phyloP scores from a whole-genome alignment of 2,329 filamentous ascomycete genomes.

The Fusarium dlaminii region DNA sequence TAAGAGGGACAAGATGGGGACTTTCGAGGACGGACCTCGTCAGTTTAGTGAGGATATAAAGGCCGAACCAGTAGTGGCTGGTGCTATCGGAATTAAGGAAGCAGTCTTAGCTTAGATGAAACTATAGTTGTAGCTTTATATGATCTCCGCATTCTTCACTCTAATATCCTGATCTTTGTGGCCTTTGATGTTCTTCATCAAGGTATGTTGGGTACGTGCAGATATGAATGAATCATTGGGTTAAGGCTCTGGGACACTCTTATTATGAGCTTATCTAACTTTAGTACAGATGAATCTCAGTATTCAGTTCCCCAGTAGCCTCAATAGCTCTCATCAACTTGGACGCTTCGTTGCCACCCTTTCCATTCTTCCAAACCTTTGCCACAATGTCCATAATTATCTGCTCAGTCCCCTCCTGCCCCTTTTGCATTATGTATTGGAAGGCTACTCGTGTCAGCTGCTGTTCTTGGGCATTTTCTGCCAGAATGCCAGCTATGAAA shows the following conservation, averaged over 20 bases:
- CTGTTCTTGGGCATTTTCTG: background rate
- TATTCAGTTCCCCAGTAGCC: background rate
- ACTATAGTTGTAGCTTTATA: background rate
- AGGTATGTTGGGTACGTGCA: background rate
- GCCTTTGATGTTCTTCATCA: background rate
- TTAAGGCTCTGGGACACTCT: background rate
- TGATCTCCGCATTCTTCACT: background rate
- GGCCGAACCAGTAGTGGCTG: background rate
- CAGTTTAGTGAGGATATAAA: background rate
- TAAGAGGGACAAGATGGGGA: slow-evolving; percentile 16
- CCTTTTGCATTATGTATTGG: background rate
- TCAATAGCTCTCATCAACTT: background rate
- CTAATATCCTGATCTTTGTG: background rate
- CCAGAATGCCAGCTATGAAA: background rate
- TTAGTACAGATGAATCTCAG: background rate
- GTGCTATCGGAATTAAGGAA: background rate
- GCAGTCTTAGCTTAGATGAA: background rate
- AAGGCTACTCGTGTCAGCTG: background rate
- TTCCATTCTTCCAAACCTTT: background rate
- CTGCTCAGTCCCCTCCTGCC: background rate
- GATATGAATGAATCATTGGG: background rate
- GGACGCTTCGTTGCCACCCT: background rate
- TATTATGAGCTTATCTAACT: background rate
- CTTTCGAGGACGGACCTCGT: background rate
- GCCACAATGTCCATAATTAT: background rate